These are phyloP conservation scores for Babesia bigemina DNA, from an alignment of 169 alveolate genomes.

Conservation along the genomic window DNA sequence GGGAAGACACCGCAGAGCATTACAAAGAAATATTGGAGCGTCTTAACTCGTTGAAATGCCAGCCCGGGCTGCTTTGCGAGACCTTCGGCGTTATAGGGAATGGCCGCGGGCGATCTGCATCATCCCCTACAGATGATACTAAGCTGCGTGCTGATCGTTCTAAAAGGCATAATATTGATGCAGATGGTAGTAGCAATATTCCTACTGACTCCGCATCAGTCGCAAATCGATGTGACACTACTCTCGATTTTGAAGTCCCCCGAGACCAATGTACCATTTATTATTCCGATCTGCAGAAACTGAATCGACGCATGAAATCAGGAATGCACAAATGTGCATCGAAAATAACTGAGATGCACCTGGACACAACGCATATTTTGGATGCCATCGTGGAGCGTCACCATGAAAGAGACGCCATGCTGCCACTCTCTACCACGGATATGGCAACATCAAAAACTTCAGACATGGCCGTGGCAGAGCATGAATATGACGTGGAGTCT, in stretches of 20 bases:
- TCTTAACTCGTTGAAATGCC: neutral
- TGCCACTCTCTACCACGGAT: neutral
- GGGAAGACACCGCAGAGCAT: constrained; percentile 22
- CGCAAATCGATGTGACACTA: neutral
- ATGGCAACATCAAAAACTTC: too few species aligned
- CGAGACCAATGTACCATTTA: constrained; percentile 33
- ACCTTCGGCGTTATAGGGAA: neutral
- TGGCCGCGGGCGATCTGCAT: too few species aligned
- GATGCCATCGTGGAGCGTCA: constrained; percentile 32
- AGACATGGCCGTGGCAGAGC: neutral
- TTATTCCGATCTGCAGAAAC: constrained; percentile 53
- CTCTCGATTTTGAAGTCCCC: constrained; percentile 10
- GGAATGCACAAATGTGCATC: constrained; percentile 21
- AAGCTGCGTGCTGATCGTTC: too few species aligned
- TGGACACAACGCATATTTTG: constrained; percentile 53
- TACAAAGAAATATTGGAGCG: constrained; percentile 4
- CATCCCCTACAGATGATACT: too few species aligned
- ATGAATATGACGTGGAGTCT: neutral
- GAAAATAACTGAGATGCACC: constrained; percentile 32
- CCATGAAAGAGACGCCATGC: neutral
- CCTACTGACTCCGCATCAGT: too few species aligned
- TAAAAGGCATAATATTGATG: too few species aligned
- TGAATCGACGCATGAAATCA: constrained; percentile 14
- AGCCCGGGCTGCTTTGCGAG: constrained; percentile 8
- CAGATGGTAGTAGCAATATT: too few species aligned